A percentile compares a stretch with the other conserved stretches of the same genome.
phyloP scores from a whole-genome alignment of 2,329 filamentous ascomycete species.

The Alternaria angustiovoidea region DNA sequence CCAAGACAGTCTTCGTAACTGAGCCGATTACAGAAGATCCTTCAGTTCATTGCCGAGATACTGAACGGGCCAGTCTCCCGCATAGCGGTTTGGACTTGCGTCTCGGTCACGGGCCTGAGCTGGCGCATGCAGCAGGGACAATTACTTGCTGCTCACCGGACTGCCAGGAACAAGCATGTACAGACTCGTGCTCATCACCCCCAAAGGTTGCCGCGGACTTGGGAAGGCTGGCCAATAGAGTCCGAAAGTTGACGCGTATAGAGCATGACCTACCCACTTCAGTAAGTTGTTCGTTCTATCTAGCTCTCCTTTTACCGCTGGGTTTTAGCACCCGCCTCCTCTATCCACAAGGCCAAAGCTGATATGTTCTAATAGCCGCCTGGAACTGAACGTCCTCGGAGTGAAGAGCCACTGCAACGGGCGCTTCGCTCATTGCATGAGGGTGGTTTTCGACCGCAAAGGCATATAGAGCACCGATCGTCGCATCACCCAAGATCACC shows the following conservation, averaged over 20 bases:
- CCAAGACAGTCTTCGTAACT: conserved; percentile 24
- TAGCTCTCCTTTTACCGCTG: background rate
- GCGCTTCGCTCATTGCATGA: conserved; percentile 36
- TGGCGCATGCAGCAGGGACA: conserved; percentile 28
- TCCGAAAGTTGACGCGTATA: conserved; percentile 30
- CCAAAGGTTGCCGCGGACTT: conserved; percentile 36
- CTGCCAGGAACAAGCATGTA: conserved; percentile 37
- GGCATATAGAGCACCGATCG: conserved; percentile 22
- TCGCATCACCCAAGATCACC: conserved; percentile 20
- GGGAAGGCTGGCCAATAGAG: conserved; percentile 25
- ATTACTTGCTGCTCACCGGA: conserved; percentile 34
- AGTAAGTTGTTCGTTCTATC: conserved; percentile 25
- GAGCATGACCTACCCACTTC: conserved; percentile 26
- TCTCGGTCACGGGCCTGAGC: conserved; percentile 28
- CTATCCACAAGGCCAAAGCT: conserved; percentile 4
- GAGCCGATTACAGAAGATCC: conserved; percentile 33
- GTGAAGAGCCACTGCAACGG: conserved; percentile 31
- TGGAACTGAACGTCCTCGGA: conserved; percentile 17
- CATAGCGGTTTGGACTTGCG: conserved; percentile 26
- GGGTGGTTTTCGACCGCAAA: conserved; percentile 28
- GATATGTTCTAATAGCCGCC: conserved; percentile 24
- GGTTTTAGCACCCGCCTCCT: background rate
- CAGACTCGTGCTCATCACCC: conserved; percentile 31
- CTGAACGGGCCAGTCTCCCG: conserved; percentile 23
- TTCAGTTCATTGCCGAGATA: conserved; percentile 20